These are phyloP conservation scores for Neurospora sp. DNA, from an alignment of 495 filamentous ascomycete genomes.

Conservation along the genomic window DNA sequence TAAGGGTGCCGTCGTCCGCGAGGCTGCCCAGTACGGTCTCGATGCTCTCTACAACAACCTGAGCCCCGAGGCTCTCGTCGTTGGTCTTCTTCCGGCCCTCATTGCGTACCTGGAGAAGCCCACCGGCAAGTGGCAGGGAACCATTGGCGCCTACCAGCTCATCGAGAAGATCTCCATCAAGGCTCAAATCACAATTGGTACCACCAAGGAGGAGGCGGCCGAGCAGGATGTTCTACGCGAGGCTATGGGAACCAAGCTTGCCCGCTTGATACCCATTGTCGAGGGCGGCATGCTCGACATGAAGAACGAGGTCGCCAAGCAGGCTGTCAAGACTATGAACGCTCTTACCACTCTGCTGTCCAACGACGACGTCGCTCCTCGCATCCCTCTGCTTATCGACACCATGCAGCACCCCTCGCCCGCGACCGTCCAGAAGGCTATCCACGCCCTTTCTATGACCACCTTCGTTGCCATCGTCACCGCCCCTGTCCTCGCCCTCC, in stretches of 20 bases:
- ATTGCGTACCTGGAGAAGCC: slow-evolving; percentile 64
- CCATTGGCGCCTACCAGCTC: slow-evolving; percentile 71
- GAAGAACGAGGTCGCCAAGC: slow-evolving; percentile 82
- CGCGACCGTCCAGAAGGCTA: slow-evolving; percentile 85
- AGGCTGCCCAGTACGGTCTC: slow-evolving; percentile 87
- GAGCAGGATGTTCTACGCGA: slow-evolving; percentile 83
- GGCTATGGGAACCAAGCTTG: slow-evolving; percentile 84
- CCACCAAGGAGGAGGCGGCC: slow-evolving; percentile 65
- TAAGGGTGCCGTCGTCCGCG: slow-evolving; percentile 79
- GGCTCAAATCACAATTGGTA: slow-evolving; percentile 72
- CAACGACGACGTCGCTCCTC: slow-evolving; percentile 92
- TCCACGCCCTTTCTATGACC: slow-evolving; percentile 95
- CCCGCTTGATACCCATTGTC: slow-evolving; percentile 81
- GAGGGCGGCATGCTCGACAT: slow-evolving; percentile 95
- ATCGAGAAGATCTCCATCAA: slow-evolving; percentile 88
- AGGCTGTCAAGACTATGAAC: slow-evolving; percentile 82
- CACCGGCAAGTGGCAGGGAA: slow-evolving; percentile 91
- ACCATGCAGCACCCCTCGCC: slow-evolving; percentile 90
- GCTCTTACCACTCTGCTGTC: slow-evolving; percentile 82
- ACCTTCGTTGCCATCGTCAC: slow-evolving; percentile 97
- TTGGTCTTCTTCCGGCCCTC: slow-evolving; percentile 66
- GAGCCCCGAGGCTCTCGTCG: slow-evolving; percentile 69
- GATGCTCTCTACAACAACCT: slow-evolving; percentile 77
- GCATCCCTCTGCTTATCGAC: slow-evolving; percentile 87
- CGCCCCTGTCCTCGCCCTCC: slow-evolving; percentile 93